A percentile compares a stretch with the other conserved stretches of the same genome.
Evolutionary conservation across 2,329 filamentous ascomycete species (phyloP).

Genomic region (Pseudovirgaria hyperparasitica): DNA sequence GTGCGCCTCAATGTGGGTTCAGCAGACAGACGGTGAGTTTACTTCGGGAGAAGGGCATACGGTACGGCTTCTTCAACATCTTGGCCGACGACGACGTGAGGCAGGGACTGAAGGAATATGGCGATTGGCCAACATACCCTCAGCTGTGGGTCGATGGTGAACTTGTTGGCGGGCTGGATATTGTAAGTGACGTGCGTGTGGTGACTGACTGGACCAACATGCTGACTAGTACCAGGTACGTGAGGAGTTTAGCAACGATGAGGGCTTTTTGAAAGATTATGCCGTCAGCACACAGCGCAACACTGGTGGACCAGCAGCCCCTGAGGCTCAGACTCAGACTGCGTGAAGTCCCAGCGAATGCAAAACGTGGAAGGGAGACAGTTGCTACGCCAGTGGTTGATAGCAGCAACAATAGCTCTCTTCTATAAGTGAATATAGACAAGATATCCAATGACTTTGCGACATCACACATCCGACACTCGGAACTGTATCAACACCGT

Average conservation of each 20-base stretch:
- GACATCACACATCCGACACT: too few relatives aligned
- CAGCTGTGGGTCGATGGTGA: conserved; percentile 89
- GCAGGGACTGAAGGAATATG: conserved; percentile 90
- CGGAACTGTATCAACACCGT: too few relatives aligned
- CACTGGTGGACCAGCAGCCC: conserved; percentile 7
- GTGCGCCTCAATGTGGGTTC: conserved; percentile 81
- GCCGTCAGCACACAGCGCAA: conserved; percentile 26
- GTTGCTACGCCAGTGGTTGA: too few relatives aligned
- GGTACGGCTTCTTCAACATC: conserved; percentile 99
- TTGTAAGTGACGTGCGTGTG: conserved; percentile 47
- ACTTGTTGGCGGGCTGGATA: conserved; percentile 85
- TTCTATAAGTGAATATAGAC: too few relatives aligned
- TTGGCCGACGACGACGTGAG: conserved; percentile 93
- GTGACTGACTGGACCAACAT: conserved; percentile 11
- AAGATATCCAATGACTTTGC: too few relatives aligned
- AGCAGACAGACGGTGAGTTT: conserved; percentile 79
- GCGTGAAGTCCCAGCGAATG: too few relatives aligned
- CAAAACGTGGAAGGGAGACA: too few relatives aligned
- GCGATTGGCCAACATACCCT: conserved; percentile 97
- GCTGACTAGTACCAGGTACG: conserved; percentile 56
- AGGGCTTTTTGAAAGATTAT: conserved; percentile 70
- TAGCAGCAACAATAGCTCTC: too few relatives aligned
- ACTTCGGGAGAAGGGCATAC: conserved; percentile 76
- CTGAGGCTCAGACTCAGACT: conserved; percentile 11
- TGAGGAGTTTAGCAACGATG: conserved; percentile 77